Base-by-base conservation (phyloP, 495 filamentous ascomycete species). In the Talaromyces ruber region DNA sequence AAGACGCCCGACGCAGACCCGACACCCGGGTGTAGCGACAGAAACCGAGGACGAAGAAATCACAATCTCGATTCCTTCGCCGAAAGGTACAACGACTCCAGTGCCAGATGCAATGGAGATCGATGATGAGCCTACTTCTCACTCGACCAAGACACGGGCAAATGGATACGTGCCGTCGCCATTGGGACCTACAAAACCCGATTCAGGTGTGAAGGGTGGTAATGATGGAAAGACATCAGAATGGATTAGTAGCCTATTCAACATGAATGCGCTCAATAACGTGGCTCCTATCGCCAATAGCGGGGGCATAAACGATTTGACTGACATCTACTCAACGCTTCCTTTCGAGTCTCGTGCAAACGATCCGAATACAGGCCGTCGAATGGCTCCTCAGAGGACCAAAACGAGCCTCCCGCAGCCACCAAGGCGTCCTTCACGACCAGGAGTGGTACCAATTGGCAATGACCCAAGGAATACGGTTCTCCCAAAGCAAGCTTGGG, bases 291-390 rank as follows among this genome's bases (percentile, higher is more conserved):
- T 93, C 45, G 74, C 75, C 3, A 71, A 80, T 12, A 78, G 72
- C 25, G 83, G 86, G 14, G 77, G 77, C 2, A 84, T 93, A 5
- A 72, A 78, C 21, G 84, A 85, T 37, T 79, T 95, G 32, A 77
- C 80, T 22, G 89, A 90, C 64, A 72, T 97, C 37, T 79, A 78
- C 25, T 75, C 81, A 6, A 86, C 77, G 2, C 82, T 96, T 1
- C 91, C 91, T 0, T 94, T 93, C 70, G 73, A 86, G 62, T 92
- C 88, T 47, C 75, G 79, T 29, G 69, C 91, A 22, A 74, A 72
- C 58, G 57, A 64, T 30, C 69, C 66, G 14, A 68, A 60, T 25
- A 66, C 70, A 11, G 65, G 66, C 5, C 65, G 65, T 32, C 66
- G 64, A 14, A 57, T 58, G 32, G 70, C 73, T 25, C 67, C 69